Percentiles rank a stretch among this genome's conserved stretches.
phyloP scores from a whole-genome alignment of 2,329 filamentous ascomycete species.

The Neurospora sp. region DNA sequence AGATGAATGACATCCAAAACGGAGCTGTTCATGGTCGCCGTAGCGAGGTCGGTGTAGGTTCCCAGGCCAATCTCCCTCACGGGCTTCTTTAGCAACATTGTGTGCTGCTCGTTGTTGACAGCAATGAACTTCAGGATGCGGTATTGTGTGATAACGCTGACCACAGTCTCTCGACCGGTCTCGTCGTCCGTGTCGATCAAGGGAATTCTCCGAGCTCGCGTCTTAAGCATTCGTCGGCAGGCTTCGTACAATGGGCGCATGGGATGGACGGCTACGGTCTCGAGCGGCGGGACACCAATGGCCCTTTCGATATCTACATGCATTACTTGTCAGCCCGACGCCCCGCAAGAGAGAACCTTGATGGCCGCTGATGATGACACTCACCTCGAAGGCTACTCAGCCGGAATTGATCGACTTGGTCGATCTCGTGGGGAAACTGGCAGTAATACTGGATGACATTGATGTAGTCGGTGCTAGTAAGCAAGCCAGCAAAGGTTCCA shows the following conservation, averaged over 20 bases:
- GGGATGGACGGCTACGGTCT: slow-evolving; percentile 93
- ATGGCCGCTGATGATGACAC: slow-evolving; percentile 13
- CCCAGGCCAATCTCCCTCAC: slow-evolving; percentile 77
- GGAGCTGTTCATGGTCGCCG: slow-evolving; percentile 76
- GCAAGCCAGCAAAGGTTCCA: slow-evolving; percentile 83
- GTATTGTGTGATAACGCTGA: slow-evolving; percentile 96
- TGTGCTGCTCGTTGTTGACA: slow-evolving; percentile 79
- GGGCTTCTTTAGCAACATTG: slow-evolving; percentile 78
- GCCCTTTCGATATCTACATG: slow-evolving; percentile 81
- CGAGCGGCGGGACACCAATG: slow-evolving; percentile 80
- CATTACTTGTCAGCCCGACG: background rate
- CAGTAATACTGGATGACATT: slow-evolving; percentile 99
- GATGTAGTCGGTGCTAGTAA: slow-evolving; percentile 96
- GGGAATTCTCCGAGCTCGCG: slow-evolving; percentile 84
- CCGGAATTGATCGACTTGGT: slow-evolving; percentile 86
- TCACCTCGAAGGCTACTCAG: slow-evolving; percentile 83
- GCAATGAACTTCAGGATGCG: slow-evolving; percentile 98
- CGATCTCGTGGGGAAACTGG: slow-evolving; percentile 84
- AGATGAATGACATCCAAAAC: slow-evolving; percentile 92
- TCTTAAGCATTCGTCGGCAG: slow-evolving; percentile 87
- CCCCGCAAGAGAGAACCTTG: background rate
- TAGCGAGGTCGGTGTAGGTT: slow-evolving; percentile 71
- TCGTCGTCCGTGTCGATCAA: slow-evolving; percentile 91
- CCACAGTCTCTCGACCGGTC: slow-evolving; percentile 81
- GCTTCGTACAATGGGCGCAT: slow-evolving; percentile 88